Evolutionary conservation across 78 protist genomes (phyloP), one percentile per base, ranked within the genome.

Genomic region (Emiliania huxleyi): DNA sequence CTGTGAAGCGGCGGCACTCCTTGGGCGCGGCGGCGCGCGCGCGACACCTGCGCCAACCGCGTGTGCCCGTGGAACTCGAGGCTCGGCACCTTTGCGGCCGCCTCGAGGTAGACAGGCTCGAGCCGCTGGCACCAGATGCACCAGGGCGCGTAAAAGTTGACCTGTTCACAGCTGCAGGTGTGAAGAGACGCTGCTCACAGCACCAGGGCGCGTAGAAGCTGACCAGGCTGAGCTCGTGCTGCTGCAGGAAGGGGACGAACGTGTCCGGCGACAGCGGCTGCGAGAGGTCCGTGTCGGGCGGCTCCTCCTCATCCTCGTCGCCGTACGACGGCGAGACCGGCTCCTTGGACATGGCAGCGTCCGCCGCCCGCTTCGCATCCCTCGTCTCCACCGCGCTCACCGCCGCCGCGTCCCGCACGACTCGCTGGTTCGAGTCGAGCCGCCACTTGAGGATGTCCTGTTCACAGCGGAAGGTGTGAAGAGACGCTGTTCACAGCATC

Each of bases 111-210:
- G 56, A 81, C 52, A 11, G 89, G 89, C 89, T 81, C 89, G 40
- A 81, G 56, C 46, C 85, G 85, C 19, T 11, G 48, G 85, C 85
- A 77, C 85, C 85, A 77, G 46, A 77, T 77, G 85, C 85, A 77
- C 89, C 89, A 81, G 38, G 89, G 89, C 55, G 89, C 89, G 55
- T n/a, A 81, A 56, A 81, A 81, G 89, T 81, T 81, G 89, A 81
- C 89, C 6, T n/a, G n/a, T n/a, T n/a, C n/a, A n/a, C n/a, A n/a
- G n/a, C n/a, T n/a, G n/a, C n/a, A n/a, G n/a, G n/a, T n/a, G n/a
- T n/a, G n/a, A n/a, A n/a, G n/a, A n/a, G n/a, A n/a, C n/a, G n/a
- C n/a, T n/a, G n/a, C n/a, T n/a, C n/a, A n/a, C n/a, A n/a, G 21
- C n/a, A n/a, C 89, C 89, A 81, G 38, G 89, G 89, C 55, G 89